These are phyloP conservation scores for Aspergillus tamarii DNA, from an alignment of 2,329 filamentous ascomycete genomes.

Conservation along the genomic window DNA sequence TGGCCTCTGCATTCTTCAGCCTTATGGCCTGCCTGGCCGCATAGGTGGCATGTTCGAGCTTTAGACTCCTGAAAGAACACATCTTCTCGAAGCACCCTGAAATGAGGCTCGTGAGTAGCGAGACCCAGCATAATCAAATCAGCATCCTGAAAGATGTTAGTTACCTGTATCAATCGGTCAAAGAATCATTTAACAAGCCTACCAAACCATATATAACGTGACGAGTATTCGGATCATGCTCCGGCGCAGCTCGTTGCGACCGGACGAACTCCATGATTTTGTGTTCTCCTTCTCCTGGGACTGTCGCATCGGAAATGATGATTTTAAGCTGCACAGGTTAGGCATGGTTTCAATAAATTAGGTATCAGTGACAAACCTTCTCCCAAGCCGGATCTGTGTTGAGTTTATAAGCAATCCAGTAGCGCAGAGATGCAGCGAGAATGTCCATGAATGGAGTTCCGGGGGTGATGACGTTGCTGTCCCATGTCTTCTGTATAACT, in stretches of 20 bases:
- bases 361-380: conserved; percentile 53
- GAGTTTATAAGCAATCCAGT: conserved; percentile 97
- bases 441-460: conserved; percentile 99
- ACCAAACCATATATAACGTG: conserved; percentile 94
- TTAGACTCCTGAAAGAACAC: conserved; percentile 91
- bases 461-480: conserved; percentile 85
- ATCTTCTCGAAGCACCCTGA: conserved; percentile 93
- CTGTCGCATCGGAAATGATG: conserved; percentile 97
- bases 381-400: conserved; percentile 97
- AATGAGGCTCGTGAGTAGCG: conserved; percentile 95
- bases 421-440: conserved; percentile 83
- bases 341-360: conserved; percentile 11
- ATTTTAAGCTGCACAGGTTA: conserved; percentile 70
- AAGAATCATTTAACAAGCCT: conserved; percentile 19
- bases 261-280: conserved; percentile 99
- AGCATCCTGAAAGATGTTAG: conserved; percentile 62
- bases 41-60: conserved; percentile 79
- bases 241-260: conserved; percentile 85
- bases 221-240: conserved; percentile 93
- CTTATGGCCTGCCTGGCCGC: conserved; percentile 90
- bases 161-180: conserved; percentile 24
- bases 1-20: conserved; percentile 82
- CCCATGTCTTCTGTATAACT: conserved; percentile 84
- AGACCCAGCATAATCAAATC: conserved; percentile 98
- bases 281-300: conserved; percentile 97